Evolutionary conservation across 2,329 filamentous ascomycete species (phyloP).

Genomic region (Atkinsonella hypoxylon): DNA sequence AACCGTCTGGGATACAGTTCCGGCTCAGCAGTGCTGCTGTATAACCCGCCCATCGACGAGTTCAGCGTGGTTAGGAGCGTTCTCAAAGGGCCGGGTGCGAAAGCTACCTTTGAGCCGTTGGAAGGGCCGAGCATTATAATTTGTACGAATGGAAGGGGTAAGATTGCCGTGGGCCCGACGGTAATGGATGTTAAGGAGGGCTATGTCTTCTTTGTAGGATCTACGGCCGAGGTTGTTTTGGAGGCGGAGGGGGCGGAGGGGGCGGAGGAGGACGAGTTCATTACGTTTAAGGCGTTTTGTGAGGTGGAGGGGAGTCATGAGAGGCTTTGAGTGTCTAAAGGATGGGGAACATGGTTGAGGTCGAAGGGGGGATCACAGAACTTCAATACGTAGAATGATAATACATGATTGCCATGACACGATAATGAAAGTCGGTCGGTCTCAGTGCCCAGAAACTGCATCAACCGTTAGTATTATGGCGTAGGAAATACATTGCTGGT

Average conservation of each 20-base stretch:
- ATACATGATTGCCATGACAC: not conserved
- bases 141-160: constrained; percentile 73
- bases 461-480: no score
- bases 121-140: constrained; percentile 87
- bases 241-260: constrained; percentile 49
- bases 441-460: no score
- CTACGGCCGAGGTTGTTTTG: constrained; percentile 71
- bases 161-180: constrained; percentile 75
- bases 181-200: constrained; percentile 61
- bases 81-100: constrained; percentile 58
- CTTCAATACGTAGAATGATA: not conserved
- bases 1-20: constrained; percentile 75
- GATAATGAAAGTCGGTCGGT: no score
- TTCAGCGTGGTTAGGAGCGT: constrained; percentile 80
- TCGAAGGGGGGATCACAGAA: no score
- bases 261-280: constrained; percentile 55
- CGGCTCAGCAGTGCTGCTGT: constrained; percentile 59
- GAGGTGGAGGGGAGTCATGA: constrained; percentile 49
- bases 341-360: not conserved
- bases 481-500: no score
- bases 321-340: constrained; percentile 14
- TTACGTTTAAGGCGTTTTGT: constrained; percentile 89
- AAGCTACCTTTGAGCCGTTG: constrained; percentile 79
- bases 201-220: constrained; percentile 74
- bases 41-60: constrained; percentile 93